phyloP scores from a whole-genome alignment of 768 basidiomycete species.

The Naematelia aurantialba region DNA sequence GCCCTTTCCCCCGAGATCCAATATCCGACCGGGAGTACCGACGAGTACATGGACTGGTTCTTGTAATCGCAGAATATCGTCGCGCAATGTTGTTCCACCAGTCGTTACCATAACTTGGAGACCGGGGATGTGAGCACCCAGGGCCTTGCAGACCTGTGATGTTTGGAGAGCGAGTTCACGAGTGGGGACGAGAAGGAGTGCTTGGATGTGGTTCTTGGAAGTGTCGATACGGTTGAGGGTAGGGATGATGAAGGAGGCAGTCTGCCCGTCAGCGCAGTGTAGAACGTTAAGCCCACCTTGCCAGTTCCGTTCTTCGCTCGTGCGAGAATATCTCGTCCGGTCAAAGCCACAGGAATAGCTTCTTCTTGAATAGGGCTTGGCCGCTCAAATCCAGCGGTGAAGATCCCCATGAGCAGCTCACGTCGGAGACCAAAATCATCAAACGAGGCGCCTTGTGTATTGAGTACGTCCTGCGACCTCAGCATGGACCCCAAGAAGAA shows the following conservation, averaged over 20 bases:
- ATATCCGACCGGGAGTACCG: conserved; percentile 91
- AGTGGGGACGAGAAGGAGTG: conserved; percentile 94
- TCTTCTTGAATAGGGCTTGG: conserved; percentile 99
- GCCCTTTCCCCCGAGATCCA: conserved; percentile 87
- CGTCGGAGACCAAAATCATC: conserved; percentile 89
- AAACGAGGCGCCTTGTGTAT: conserved; percentile 89
- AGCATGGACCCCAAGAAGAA: neutral
- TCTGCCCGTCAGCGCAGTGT: conserved; percentile 57
- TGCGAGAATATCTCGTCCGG: conserved; percentile 72
- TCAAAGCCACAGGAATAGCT: conserved; percentile 90
- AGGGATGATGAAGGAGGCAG: conserved; percentile 97
- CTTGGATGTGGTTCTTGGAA: conserved; percentile 81
- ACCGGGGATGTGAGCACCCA: conserved; percentile 86
- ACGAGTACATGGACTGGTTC: conserved; percentile 93
- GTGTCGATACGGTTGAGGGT: conserved; percentile 88
- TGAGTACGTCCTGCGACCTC: conserved; percentile 68
- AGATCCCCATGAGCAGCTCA: conserved; percentile 98
- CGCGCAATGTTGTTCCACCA: conserved; percentile 94
- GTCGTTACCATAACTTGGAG: conserved; percentile 99
- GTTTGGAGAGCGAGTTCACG: conserved; percentile 97
- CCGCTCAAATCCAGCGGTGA: conserved; percentile 87
- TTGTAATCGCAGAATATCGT: conserved; percentile 88
- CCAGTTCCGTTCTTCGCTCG: conserved; percentile 65
- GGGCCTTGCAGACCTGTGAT: conserved; percentile 94
- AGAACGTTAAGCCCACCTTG: conserved; percentile 30